Evolutionary conservation across 2,329 filamentous ascomycete species (phyloP), one percentile per base, ranked within the genome.

Genomic region (Fusarium sp.): DNA sequence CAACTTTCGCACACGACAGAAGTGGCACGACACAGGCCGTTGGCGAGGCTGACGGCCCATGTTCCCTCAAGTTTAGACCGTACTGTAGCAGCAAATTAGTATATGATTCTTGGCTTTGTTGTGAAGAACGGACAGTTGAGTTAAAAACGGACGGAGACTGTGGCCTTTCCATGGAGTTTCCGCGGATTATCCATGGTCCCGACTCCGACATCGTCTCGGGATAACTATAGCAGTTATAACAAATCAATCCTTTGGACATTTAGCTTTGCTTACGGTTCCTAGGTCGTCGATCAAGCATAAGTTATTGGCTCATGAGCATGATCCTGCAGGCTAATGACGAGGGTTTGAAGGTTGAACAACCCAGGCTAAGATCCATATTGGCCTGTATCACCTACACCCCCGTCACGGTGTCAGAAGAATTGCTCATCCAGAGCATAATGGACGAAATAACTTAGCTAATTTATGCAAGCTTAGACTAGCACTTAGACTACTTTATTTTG

Each of bases 1-100:
- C 44, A 80, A 63, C 70, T 80, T 80, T 58, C 77, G 78, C 50
- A 75, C 69, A 55, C 78, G 72, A 63, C 78, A 80, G 54, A 79
- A 74, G 57, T 77, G 74, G 52, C 78, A 80, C 39, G 78, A 80
- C 41, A 80, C 73, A 39, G 78, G 77, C 16, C 78, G 75, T 59
- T 78, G 77, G 61, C 78, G 77, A 55, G 77, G 73, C 68, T 79
- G 76, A 28, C 76, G 74, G 34, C 74, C 77, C 77, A 79, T 79
- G 11, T 52, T 25, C 25, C 49, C 31, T 62, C 19, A 45, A 23
- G 46, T 42, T 16, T 50, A 28, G 6, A 10, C 14, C 21, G 21
- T 45, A 59, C 28, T 59, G 23, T 51, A 14, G 21, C 21, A 34
- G 41, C 21, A n/a, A 50, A 37, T 50, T 10, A 13, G 49, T 39